Evolutionary conservation across 305 asterid species (phyloP), one percentile per base, ranked within the genome.

Genomic region (Fraxinus sp.): DNA sequence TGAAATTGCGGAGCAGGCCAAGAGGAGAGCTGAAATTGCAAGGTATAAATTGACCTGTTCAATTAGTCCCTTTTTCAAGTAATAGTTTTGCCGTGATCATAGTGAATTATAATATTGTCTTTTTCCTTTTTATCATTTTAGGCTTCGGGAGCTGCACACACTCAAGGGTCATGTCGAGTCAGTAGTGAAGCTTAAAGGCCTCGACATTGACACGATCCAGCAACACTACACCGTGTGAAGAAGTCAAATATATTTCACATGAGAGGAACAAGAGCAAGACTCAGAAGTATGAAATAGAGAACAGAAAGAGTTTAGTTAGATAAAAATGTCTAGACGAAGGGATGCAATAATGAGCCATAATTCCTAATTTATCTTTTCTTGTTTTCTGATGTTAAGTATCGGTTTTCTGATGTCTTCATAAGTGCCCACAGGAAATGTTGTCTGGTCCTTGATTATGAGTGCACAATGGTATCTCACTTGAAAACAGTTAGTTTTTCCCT

Each of bases 21-120:
- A 94, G 92, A 92, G 92, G 84, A 87, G 98, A 86, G 97, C 97
- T 64, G 98, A 94, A 84, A 90, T 94, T 87, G 98, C 98, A 36
- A 90, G 97, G 98, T 91, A 89, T 75, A 36, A 13, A 22, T 33
- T 5, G 16, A 41, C 0, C 7, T 35, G 33, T 43, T 41, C 66
- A 6, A 43, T 80, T 33, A 26, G 26, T 22, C 68, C 5, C 28
- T 35, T 80, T 36, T 57, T 10, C 37, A 5, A 7, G 30, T 39
- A 49, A 39, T 20, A 41, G 49, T 41, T 77, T 18, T 8, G 11
- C 26, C n/a, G 11, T 79, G 66, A 26, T 41, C 22, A 32, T 73
- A 57, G 80, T 24, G 75, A 20, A 57, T 62, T 72, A 13, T 37
- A 22, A 62, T 5, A 36, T 2, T 16, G 28, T 20, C 8, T 35